Percentiles rank a stretch among this genome's conserved stretches.
phyloP scores from a whole-genome alignment of 192 early-diverging fungal genomes.

The Coemansia sp. region DNA sequence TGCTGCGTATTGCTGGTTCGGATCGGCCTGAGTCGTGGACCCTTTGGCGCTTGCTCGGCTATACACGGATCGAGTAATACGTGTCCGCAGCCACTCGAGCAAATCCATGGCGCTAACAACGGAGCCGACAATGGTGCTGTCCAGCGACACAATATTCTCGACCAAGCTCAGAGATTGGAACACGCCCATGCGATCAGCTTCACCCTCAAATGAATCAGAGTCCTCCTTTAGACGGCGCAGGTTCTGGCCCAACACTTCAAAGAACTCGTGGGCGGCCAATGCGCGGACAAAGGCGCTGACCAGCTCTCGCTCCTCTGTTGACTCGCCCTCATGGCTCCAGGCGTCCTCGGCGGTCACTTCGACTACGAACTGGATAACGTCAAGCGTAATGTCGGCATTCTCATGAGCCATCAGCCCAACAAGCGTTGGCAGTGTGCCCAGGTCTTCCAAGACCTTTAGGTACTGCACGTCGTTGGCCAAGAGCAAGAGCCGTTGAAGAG shows the following conservation, averaged over 20 bases:
- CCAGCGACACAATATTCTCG: slow-evolving; percentile 83
- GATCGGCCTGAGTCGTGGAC: slow-evolving; percentile 51
- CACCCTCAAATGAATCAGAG: slow-evolving; percentile 43
- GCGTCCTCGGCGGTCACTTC: slow-evolving; percentile 91
- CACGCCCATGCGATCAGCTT: slow-evolving; percentile 81
- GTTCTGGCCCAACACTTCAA: slow-evolving; percentile 80
- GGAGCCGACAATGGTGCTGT: slow-evolving; percentile 63
- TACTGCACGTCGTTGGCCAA: slow-evolving; percentile 79
- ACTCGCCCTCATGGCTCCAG: slow-evolving; percentile 63
- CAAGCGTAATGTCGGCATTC: slow-evolving; percentile 90
- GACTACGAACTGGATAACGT: slow-evolving; percentile 80
- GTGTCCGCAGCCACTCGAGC: slow-evolving; percentile 72
- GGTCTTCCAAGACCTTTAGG: slow-evolving; percentile 66
- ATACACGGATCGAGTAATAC: slow-evolving; percentile 51
- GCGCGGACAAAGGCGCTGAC: slow-evolving; percentile 70
- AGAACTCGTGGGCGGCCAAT: slow-evolving; percentile 67
- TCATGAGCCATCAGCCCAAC: slow-evolving; percentile 84
- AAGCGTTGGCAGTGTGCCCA: slow-evolving; percentile 66
- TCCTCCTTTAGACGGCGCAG: slow-evolving; percentile 76
- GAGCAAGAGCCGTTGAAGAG: slow-evolving; percentile 73
- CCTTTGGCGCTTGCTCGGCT: slow-evolving; percentile 12
- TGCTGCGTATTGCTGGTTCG: slow-evolving; percentile 83
- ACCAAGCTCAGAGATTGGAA: slow-evolving; percentile 82
- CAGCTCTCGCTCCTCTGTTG: slow-evolving; percentile 54
- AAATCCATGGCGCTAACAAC: slow-evolving; percentile 67